Conservation (phyloP, 805 yeast genomes). For the Peterozyma xylosa region DNA sequence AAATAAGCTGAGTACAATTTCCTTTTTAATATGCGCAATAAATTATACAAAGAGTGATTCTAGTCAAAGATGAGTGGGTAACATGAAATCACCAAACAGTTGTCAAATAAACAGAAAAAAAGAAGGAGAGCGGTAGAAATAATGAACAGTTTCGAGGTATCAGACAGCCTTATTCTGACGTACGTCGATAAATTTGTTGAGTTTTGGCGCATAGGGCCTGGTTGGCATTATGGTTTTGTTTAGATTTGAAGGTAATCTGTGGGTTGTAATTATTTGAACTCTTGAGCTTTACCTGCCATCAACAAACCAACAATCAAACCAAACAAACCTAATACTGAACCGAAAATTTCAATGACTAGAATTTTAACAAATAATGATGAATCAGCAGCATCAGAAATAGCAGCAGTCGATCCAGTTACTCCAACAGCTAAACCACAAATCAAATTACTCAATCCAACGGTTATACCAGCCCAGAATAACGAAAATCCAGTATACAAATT, state of each 20-base stretch:
- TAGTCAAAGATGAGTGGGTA: too few relatives aligned
- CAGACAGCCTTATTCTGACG: neutral
- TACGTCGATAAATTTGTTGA: neutral
- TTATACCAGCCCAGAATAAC: constrained; percentile 95
- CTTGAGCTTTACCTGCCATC: constrained; percentile 94
- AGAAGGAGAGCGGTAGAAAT: too few relatives aligned
- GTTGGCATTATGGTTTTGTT: neutral
- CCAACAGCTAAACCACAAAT: constrained; percentile 98
- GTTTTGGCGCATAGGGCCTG: neutral
- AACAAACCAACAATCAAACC: constrained; percentile 95
- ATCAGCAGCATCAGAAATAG: constrained; percentile 96
- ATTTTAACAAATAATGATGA: constrained; percentile 91
- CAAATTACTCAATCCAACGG: constrained; percentile 89
- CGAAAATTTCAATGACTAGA: constrained; percentile 94
- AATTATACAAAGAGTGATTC: too few relatives aligned
- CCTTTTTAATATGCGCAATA: too few relatives aligned
- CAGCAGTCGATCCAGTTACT: constrained; percentile 97
- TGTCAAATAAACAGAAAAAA: too few relatives aligned
- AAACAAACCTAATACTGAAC: constrained; percentile 89
- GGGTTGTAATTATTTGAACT: constrained; percentile 44
- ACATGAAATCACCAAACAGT: too few relatives aligned
- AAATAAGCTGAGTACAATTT: too few relatives aligned
- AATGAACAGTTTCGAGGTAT: neutral
- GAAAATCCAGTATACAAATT: constrained; percentile 94
- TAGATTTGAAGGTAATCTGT: too few relatives aligned